These are phyloP conservation scores for Cardamine resedifolia DNA, from an alignment of 345 rosid species.

Conservation along the genomic window DNA sequence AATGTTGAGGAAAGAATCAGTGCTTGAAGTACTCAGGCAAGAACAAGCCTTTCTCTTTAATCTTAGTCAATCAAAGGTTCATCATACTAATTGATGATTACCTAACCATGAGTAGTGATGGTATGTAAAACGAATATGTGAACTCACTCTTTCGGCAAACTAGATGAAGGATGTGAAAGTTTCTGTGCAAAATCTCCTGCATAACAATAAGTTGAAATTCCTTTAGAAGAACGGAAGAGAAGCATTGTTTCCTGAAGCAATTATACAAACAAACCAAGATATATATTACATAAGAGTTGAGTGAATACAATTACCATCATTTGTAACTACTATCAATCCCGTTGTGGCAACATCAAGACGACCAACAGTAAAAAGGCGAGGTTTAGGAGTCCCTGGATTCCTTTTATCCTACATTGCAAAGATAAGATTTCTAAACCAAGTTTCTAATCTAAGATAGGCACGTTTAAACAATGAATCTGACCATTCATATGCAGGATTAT, in stretches of 20 bases:
- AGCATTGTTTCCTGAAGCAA: not conserved
- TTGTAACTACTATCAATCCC: conserved; percentile 84
- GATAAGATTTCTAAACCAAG: not conserved
- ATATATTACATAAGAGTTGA: not conserved
- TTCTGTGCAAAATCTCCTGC: conserved; percentile 88
- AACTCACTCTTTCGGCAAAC: conserved; percentile 80
- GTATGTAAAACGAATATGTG: conserved; percentile 1
- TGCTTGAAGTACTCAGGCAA: not conserved
- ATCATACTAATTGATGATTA: not conserved
- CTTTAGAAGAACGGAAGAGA: conserved; percentile 18
- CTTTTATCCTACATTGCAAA: conserved; percentile 51
- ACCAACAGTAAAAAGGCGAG: conserved; percentile 92
- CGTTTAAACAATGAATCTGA: not conserved
- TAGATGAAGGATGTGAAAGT: conserved; percentile 87
- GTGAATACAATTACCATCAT: conserved; percentile 59
- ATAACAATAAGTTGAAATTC: conserved; percentile 16
- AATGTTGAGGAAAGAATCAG: not conserved
- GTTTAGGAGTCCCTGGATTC: conserved; percentile 71
- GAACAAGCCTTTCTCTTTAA: conserved; percentile 2
- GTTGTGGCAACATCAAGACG: conserved; percentile 96
- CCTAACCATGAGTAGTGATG: not conserved
- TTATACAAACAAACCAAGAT: conserved; percentile 8
- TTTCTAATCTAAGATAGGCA: not conserved
- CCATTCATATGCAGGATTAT: not conserved
- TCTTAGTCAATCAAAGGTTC: not conserved